A percentile compares a stretch with the other conserved stretches of the same genome.
Conservation (phyloP, 2,329 filamentous ascomycete species). For the Mollisiaceae sp. region DNA sequence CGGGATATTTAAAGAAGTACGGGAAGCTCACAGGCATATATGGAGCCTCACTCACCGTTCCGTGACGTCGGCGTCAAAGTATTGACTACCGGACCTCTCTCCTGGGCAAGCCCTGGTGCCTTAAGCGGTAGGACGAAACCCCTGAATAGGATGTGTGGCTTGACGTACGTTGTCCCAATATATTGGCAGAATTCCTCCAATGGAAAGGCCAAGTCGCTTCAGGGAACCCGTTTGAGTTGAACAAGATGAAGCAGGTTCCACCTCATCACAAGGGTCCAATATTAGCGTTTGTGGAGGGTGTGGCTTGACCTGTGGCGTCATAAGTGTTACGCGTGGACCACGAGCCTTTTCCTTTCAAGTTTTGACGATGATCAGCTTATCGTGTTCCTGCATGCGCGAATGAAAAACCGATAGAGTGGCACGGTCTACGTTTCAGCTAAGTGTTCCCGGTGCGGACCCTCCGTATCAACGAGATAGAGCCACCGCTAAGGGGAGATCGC, state of each 20-base stretch:
- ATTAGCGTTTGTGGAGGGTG: neutral
- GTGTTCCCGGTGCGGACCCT: neutral
- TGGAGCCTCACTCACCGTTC: neutral
- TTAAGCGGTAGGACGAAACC: neutral
- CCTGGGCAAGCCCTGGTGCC: neutral
- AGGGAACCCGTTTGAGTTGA: neutral
- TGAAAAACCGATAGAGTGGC: slow-evolving; percentile 3
- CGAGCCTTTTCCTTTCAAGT: neutral
- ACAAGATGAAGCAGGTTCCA: neutral
- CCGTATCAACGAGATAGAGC: slow-evolving; percentile 6
- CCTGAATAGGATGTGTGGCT: slow-evolving; percentile 11
- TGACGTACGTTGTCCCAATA: slow-evolving; percentile 7
- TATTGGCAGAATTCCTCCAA: slow-evolving; percentile 5
- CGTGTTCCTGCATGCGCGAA: slow-evolving; percentile 6
- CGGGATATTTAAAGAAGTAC: neutral
- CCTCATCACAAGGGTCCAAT: neutral
- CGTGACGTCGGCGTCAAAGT: slow-evolving; percentile 14
- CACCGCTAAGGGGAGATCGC: slow-evolving; percentile 19
- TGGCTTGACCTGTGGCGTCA: slow-evolving; percentile 13
- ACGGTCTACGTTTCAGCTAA: slow-evolving; percentile 13
- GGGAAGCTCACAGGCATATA: neutral
- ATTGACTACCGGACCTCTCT: slow-evolving; percentile 5
- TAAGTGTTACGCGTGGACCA: neutral
- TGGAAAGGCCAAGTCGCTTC: neutral
- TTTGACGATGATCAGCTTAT: slow-evolving; percentile 10